Evolutionary conservation across 1,284 basidiomycete genomes (phyloP), one percentile per base, ranked within the genome.

Genomic region (Microbotryum violaceum): DNA sequence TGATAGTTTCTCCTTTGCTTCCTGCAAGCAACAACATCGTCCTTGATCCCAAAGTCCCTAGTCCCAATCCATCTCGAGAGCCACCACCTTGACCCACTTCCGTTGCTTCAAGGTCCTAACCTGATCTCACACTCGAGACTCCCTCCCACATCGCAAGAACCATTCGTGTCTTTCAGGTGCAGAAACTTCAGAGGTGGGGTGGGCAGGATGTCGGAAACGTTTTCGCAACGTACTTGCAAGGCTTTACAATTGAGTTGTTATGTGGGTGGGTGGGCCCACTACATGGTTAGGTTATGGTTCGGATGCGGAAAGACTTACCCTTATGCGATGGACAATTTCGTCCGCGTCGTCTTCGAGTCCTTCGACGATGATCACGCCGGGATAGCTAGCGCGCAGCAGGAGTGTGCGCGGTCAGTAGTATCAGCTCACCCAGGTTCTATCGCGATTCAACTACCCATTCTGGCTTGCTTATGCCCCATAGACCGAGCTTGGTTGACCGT

Each of bases 241-340:
- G 67, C 67, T 54, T 68, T 68, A 64, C 67, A 68, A 10, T 68
- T 60, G 9, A 62, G 54, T 61, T 62, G 61, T 61, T 65, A 52
- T 16, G 49, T 14, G 2, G 4, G 4, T 16, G 9, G 31, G 18
- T 31, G 31, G 6, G 31, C 31, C 31, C 31, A 49, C 33, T 44
- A 9, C 25, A 42, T 29, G 21, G 48, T 49, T 20, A 49, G 20
- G 21, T 49, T 1, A n/a, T 48, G 47, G n/a, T 12, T n/a, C n/a
- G 23, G n/a, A n/a, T 14, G 8, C 14, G 12, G 16, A 29, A 12
- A 10, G 4, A 31, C 56, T 44, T 5, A 56, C 60, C 45, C 65
- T 68, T 51, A 68, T 61, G 20, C 62, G 55, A 29, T 49, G 52
- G 3, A 64, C 60, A 16, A 68, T 66, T 10, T 64, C 60, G 50